These are phyloP conservation scores for Ophiocordyceps camponoti-floridani DNA, from an alignment of 2,329 filamentous ascomycete genomes.

Conservation along the genomic window DNA sequence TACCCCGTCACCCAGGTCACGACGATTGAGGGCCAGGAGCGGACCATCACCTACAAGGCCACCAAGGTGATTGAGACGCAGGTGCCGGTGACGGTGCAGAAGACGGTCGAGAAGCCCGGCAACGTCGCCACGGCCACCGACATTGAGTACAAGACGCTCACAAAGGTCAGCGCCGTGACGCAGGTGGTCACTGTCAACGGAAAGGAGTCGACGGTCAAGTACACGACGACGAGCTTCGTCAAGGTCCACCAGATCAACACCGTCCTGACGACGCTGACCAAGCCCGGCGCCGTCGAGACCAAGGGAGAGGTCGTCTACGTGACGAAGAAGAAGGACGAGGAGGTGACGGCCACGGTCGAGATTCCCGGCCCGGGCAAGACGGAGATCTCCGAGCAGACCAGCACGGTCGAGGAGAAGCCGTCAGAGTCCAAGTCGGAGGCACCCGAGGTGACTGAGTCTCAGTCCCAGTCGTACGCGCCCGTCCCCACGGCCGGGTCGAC, in stretches of 20 bases:
- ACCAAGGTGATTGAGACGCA: slow-evolving; percentile 18
- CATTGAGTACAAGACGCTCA: slow-evolving; percentile 21
- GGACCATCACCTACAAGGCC: slow-evolving; percentile 17
- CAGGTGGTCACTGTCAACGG: slow-evolving; percentile 17
- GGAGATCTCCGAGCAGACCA: slow-evolving; percentile 18
- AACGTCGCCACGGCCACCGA: slow-evolving; percentile 4
- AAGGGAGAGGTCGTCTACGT: slow-evolving; percentile 17
- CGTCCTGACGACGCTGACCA: slow-evolving; percentile 17
- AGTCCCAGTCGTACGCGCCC: neutral
- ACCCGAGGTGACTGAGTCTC: neutral
- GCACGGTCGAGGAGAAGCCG: slow-evolving; percentile 15
- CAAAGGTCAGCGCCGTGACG: slow-evolving; percentile 13
- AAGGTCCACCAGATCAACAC: slow-evolving; percentile 11
- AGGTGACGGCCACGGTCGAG: slow-evolving; percentile 23
- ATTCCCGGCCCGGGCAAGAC: slow-evolving; percentile 18
- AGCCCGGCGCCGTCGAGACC: slow-evolving; percentile 17
- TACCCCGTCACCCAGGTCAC: slow-evolving; percentile 22
- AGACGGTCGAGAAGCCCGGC: slow-evolving; percentile 3
- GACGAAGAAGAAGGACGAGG: slow-evolving; percentile 25
- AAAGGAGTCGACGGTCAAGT: slow-evolving; percentile 8
- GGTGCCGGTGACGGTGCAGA: slow-evolving; percentile 14
- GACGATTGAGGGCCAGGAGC: slow-evolving; percentile 20
- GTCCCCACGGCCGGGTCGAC: slow-evolving; percentile 4
- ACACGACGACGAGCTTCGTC: slow-evolving; percentile 10
- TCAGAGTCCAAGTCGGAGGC: slow-evolving; percentile 6